Conservation (phyloP, 139 green algal species). For the Chlorella sorokiniana region DNA sequence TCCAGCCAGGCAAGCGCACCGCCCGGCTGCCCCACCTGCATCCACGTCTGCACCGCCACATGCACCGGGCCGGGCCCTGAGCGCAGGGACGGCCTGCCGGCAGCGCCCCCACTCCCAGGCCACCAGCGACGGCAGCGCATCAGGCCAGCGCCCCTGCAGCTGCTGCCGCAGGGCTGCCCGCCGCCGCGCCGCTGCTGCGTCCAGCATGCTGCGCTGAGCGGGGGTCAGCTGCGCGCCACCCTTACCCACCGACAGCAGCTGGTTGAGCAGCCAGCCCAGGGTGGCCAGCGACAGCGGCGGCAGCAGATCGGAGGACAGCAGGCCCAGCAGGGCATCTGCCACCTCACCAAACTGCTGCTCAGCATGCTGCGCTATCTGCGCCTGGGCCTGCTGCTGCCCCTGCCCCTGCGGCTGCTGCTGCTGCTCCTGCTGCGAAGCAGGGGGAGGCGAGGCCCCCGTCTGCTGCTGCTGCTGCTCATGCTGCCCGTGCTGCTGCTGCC, state of each 20-base stretch:
- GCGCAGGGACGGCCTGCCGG: slow-evolving; percentile 39
- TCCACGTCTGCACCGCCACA: slow-evolving; percentile 53
- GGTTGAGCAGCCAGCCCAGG: slow-evolving; percentile 57
- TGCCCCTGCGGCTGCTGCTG: not conserved
- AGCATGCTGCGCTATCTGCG: not conserved
- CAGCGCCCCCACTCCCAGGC: slow-evolving; percentile 63
- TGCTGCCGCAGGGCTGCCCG: slow-evolving; percentile 45
- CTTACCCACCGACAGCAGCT: slow-evolving; percentile 51
- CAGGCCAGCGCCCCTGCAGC: slow-evolving; percentile 71
- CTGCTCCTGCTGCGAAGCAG: not conserved
- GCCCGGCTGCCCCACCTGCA: slow-evolving; percentile 47
- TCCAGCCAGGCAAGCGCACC: too few relatives aligned
- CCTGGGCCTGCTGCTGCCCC: not conserved
- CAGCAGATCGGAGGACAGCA: slow-evolving; percentile 55
- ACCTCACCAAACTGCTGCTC: slow-evolving; percentile 42
- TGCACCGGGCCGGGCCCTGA: slow-evolving; percentile 40
- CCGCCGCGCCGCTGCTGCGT: slow-evolving; percentile 37
- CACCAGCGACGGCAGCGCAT: slow-evolving; percentile 73
- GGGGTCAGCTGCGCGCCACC: slow-evolving; percentile 10
- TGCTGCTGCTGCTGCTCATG: not conserved
- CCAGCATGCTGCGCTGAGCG: slow-evolving; percentile 22
- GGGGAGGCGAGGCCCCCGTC: not conserved
- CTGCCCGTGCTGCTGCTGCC: slow-evolving; percentile 4
- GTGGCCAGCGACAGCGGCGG: slow-evolving; percentile 56
- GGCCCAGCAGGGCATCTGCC: slow-evolving; percentile 47